Conservation (phyloP, 2,329 filamentous ascomycete genomes). For the Alternaria ethzedia region DNA sequence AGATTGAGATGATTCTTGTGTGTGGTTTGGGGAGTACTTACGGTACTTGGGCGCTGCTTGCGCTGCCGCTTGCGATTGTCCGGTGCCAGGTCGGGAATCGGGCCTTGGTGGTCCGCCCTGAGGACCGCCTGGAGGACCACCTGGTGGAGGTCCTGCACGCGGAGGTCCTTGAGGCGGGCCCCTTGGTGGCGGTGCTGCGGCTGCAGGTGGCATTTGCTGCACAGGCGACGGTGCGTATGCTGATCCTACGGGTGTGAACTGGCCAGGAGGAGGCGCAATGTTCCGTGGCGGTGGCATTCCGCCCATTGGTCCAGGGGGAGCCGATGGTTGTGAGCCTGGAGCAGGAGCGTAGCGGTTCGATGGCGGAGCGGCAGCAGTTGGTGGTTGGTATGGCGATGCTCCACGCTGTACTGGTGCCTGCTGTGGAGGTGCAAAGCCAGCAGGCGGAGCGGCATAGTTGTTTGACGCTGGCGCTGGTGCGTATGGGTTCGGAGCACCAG, state of each 20-base stretch:
- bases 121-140: slow-evolving; percentile 31
- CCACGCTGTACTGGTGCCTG: slow-evolving; percentile 73
- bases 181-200: slow-evolving; percentile 53
- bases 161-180: slow-evolving; percentile 50
- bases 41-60: slow-evolving; percentile 72
- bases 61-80: slow-evolving; percentile 57
- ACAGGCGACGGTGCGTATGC: slow-evolving; percentile 31
- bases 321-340: slow-evolving; percentile 62
- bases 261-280: slow-evolving; percentile 53
- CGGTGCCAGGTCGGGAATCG: slow-evolving; percentile 54
- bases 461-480: slow-evolving; percentile 59
- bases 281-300: slow-evolving; percentile 51
- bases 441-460: slow-evolving; percentile 64
- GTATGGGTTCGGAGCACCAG: slow-evolving; percentile 65
- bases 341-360: slow-evolving; percentile 69
- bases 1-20: slow-evolving; percentile 20
- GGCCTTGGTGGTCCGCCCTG: slow-evolving; percentile 49
- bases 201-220: slow-evolving; percentile 48
- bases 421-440: slow-evolving; percentile 53
- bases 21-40: slow-evolving; percentile 49
- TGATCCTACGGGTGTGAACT: slow-evolving; percentile 35
- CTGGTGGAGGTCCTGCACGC: slow-evolving; percentile 51
- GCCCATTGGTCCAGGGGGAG: slow-evolving; percentile 36
- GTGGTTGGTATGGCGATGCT: slow-evolving; percentile 84
- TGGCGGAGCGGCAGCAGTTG: slow-evolving; percentile 70